These are phyloP conservation scores for Emmonsiellopsis sp. DNA, from an alignment of 2,329 filamentous ascomycete genomes.

Conservation along the genomic window DNA sequence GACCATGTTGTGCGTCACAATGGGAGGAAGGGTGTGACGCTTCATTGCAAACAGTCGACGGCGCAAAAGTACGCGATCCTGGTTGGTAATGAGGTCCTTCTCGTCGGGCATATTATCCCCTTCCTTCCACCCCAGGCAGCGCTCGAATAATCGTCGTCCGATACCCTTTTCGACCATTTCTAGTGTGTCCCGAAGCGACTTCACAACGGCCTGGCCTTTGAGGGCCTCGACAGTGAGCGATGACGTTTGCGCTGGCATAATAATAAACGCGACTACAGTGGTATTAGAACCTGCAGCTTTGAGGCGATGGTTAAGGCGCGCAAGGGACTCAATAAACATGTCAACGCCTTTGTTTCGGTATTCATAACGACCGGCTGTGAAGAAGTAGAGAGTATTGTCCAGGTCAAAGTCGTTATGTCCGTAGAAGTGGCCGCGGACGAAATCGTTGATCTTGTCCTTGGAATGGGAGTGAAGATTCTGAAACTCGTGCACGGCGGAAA, in stretches of 20 bases:
- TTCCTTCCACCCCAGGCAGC: conserved; percentile 90
- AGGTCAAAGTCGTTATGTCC: conserved; percentile 96
- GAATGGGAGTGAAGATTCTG: conserved; percentile 94
- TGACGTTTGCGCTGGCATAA: conserved; percentile 95
- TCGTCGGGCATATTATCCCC: conserved; percentile 89
- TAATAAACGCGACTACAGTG: conserved; percentile 94
- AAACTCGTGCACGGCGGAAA: conserved; percentile 96
- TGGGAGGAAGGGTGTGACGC: conserved; percentile 76
- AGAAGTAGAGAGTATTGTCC: conserved; percentile 95
- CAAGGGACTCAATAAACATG: conserved; percentile 98
- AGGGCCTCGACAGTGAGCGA: conserved; percentile 92
- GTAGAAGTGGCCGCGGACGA: conserved; percentile 96
- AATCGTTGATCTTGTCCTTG: conserved; percentile 97
- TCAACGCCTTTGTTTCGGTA: conserved; percentile 98
- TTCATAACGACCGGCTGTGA: conserved; percentile 94
- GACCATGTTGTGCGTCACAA: conserved; percentile 98
- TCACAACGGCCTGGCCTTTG: conserved; percentile 95
- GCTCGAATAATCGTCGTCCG: conserved; percentile 87
- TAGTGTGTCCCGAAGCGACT: conserved; percentile 86
- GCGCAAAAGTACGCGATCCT: conserved; percentile 86
- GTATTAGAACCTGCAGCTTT: conserved; percentile 79
- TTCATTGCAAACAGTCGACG: conserved; percentile 96
- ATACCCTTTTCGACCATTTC: conserved; percentile 89
- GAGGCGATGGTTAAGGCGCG: conserved; percentile 85
- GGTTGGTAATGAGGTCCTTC: conserved; percentile 85